Conservation (phyloP, 257 asterid genomes). For the Solanum pinnatisectum region DNA sequence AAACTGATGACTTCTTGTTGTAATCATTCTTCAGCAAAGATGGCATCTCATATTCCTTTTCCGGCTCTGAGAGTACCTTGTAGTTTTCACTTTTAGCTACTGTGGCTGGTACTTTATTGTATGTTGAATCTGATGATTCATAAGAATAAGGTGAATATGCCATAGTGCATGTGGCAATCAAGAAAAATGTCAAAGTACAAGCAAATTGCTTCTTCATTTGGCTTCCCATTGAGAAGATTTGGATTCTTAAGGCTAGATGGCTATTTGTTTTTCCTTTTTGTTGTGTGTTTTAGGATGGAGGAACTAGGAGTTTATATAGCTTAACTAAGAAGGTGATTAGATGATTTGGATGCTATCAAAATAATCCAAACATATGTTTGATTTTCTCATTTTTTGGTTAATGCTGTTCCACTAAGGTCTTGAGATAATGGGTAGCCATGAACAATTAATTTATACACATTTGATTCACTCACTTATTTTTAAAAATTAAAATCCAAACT, state of each 20-base stretch:
- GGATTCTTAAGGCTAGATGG: not conserved
- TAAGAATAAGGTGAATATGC: not conserved
- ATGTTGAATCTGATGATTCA: not conserved
- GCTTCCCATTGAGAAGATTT: not conserved
- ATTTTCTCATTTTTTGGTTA: not conserved
- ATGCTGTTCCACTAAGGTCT: not conserved
- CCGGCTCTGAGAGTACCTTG: not conserved
- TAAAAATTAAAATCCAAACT: not conserved
- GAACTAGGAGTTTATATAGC: not conserved
- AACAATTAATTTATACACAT: not conserved
- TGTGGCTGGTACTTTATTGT: not conserved
- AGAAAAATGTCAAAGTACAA: not conserved
- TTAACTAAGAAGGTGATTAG: not conserved
- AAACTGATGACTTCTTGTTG: not conserved
- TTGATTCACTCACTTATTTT: not conserved
- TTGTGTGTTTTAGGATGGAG: not conserved
- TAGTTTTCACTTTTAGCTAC: not conserved
- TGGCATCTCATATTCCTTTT: not conserved
- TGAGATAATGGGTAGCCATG: not conserved
- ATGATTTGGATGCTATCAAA: not conserved
- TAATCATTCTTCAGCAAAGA: not conserved
- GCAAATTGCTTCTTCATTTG: not conserved
- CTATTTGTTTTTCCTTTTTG: not conserved
- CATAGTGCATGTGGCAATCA: not conserved
- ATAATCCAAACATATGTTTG: not conserved